Percentiles rank a stretch among this genome's conserved stretches.
Evolutionary conservation across 2,329 filamentous ascomycete genomes (phyloP).

Genomic region (Passalora sequoiae): DNA sequence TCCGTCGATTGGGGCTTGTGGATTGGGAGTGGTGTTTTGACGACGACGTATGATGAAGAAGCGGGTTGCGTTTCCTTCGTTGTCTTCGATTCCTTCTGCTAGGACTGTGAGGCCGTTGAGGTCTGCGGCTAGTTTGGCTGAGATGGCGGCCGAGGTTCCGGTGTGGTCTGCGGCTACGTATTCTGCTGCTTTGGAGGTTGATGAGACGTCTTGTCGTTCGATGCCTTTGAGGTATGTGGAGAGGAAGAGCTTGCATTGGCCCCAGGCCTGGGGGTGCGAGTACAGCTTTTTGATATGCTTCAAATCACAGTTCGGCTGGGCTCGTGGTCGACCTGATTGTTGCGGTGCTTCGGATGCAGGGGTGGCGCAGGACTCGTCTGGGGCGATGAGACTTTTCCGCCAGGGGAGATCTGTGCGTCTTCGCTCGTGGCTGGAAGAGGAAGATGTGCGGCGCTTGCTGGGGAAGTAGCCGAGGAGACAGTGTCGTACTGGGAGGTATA

Average conservation of each 20-base stretch:
- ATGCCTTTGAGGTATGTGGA: constrained; percentile 62
- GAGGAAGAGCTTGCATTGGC: constrained; percentile 78
- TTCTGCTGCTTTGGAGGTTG: constrained; percentile 79
- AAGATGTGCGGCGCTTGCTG: not conserved
- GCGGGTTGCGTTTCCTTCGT: constrained; percentile 69
- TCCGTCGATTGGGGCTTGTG: constrained; percentile 43
- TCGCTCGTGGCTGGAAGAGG: not conserved
- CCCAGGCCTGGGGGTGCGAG: constrained; percentile 92
- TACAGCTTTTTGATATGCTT: constrained; percentile 69
- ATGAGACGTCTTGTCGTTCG: constrained; percentile 78
- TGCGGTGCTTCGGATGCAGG: constrained; percentile 38
- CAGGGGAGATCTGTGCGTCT: constrained; percentile 6
- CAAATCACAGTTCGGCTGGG: constrained; percentile 47
- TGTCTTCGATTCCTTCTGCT: constrained; percentile 65
- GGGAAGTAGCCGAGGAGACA: constrained; percentile 61
- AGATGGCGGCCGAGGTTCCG: constrained; percentile 65
- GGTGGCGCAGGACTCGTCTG: constrained; percentile 3
- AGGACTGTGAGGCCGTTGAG: constrained; percentile 65
- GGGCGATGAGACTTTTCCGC: constrained; percentile 10
- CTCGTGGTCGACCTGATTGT: constrained; percentile 42
- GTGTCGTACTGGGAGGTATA: constrained; percentile 83
- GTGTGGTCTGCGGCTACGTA: constrained; percentile 57
- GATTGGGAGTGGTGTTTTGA: too few relatives aligned
- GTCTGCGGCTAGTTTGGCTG: constrained; percentile 66
- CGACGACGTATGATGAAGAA: constrained; percentile 64